These are phyloP conservation scores for Paecilomyces sp. DNA, from an alignment of 2,329 filamentous ascomycete species.

Conservation along the genomic window DNA sequence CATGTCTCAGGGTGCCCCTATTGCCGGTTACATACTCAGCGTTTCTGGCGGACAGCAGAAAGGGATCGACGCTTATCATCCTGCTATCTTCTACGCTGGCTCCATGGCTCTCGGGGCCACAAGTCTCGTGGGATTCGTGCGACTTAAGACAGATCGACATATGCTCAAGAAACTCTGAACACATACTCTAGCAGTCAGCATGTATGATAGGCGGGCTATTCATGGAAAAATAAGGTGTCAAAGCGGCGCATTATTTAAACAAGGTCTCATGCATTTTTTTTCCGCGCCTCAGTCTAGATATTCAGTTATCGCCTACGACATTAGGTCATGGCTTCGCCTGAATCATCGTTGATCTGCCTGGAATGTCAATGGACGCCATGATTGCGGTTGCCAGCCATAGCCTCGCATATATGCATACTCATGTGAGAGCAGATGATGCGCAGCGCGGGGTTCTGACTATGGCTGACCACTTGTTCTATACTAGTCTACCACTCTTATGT, in stretches of 20 bases:
- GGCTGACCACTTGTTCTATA: background rate
- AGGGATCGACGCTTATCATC: slow-evolving; percentile 48
- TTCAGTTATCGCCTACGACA: background rate
- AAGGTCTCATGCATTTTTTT: background rate
- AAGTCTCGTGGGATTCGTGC: slow-evolving; percentile 35
- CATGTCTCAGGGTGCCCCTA: slow-evolving; percentile 43
- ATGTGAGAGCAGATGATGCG: background rate
- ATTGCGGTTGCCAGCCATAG: background rate
- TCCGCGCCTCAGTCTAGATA: background rate
- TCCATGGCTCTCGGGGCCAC: slow-evolving; percentile 43
- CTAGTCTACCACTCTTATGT: background rate
- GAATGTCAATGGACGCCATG: background rate
- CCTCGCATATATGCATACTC: background rate
- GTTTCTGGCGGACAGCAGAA: slow-evolving; percentile 46
- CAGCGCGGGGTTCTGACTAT: background rate
- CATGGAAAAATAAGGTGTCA: background rate
- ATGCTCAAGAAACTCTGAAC: slow-evolving; percentile 29
- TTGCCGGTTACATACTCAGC: slow-evolving; percentile 53
- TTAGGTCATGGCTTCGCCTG: background rate
- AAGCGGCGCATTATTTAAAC: background rate
- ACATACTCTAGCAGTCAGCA: background rate
- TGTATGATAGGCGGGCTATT: background rate
- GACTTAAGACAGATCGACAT: slow-evolving; percentile 36
- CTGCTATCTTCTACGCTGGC: slow-evolving; percentile 57
- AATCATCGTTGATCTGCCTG: background rate